phyloP scores from a whole-genome alignment of 441 rosid genomes.

The Metrosideros polymorpha region DNA sequence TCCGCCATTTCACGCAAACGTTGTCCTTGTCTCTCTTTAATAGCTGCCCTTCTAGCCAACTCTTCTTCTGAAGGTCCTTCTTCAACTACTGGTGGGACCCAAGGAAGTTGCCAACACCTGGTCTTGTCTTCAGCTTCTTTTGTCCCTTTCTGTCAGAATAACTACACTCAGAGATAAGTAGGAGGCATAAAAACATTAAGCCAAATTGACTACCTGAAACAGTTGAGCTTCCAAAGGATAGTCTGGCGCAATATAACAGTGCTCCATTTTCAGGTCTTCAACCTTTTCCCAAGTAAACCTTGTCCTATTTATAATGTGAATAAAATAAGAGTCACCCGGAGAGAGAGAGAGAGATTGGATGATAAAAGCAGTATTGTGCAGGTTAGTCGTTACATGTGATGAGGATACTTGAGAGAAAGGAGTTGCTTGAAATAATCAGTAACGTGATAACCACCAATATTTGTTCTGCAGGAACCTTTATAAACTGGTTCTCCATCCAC shows the following conservation, averaged over 20 bases:
- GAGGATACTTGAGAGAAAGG: conserved; percentile 86
- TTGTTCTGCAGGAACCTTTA: conserved; percentile 73
- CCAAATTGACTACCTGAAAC: conserved; percentile 50
- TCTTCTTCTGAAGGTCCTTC: conserved; percentile 96
- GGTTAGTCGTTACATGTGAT: conserved; percentile 53
- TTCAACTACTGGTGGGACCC: conserved; percentile 84
- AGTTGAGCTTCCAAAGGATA: conserved; percentile 59
- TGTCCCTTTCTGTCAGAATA: conserved; percentile 56
- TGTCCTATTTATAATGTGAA: conserved; percentile 33
- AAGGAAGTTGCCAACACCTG: conserved; percentile 89
- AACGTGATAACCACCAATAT: conserved; percentile 84
- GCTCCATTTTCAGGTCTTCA: conserved; percentile 93
- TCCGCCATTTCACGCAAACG: conserved; percentile 97
- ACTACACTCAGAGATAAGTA: conserved; percentile 7
- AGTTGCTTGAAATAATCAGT: conserved; percentile 90
- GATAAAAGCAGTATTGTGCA: neutral
- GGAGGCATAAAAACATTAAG: neutral
- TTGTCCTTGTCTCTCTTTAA: conserved; percentile 87
- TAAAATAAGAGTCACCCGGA: neutral
- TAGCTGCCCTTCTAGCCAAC: conserved; percentile 90
- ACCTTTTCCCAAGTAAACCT: conserved; percentile 86
- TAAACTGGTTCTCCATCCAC: conserved; percentile 79
- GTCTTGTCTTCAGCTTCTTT: conserved; percentile 85
- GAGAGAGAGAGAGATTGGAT: neutral
- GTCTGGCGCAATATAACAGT: conserved; percentile 71